Evolutionary conservation across 208 protist genomes (phyloP), one percentile per base, ranked within the genome.

Genomic region (Leishmania braziliensis): DNA sequence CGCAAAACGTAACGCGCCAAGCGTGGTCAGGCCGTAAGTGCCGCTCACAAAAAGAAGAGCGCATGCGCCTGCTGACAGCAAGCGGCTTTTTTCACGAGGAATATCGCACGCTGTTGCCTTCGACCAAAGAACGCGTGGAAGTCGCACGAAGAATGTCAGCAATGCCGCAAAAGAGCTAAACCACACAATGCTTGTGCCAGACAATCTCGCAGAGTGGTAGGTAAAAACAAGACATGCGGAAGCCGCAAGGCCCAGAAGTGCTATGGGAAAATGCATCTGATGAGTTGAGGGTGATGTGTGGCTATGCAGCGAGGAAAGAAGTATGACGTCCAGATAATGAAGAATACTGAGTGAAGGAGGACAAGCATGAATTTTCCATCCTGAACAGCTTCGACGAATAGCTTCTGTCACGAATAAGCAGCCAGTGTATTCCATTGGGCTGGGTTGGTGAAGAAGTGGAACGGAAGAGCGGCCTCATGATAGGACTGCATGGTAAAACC

Each of bases 101-200:
- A 12, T 16, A 20, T 79, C 46, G 46, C 50, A 36, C 5, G 43
- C n/a, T 58, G 62, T 29, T 29, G 23, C 56, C 43, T 81, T 85
- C 5, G 56, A 50, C 3, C 36, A 10, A 10, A 75, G 46, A 6
- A 26, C 50, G 2, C 39, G 65, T 6, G 82, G 48, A 9, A 76
- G 29, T 4, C 53, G 77, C 33, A 60, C 69, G 43, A 85, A 81
- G 56, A 81, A 81, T 3, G 72, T 58, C 14, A 71, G n/a, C 10
- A 85, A 6, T 9, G 82, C 82, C 48, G 29, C 58, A 62, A 85
- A 85, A 8, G 82, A 60, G 60, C 82, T 78, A 3, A 81, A 53
- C 82, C 82, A 85, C 39, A 81, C 26, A 16, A 79, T 36, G 8
- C 77, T 85, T 2, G 82, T 78, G 23, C 82, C 82, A 20, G 71